phyloP scores from a whole-genome alignment of 805 yeast species.

The Sugiyamaella marilandica region DNA sequence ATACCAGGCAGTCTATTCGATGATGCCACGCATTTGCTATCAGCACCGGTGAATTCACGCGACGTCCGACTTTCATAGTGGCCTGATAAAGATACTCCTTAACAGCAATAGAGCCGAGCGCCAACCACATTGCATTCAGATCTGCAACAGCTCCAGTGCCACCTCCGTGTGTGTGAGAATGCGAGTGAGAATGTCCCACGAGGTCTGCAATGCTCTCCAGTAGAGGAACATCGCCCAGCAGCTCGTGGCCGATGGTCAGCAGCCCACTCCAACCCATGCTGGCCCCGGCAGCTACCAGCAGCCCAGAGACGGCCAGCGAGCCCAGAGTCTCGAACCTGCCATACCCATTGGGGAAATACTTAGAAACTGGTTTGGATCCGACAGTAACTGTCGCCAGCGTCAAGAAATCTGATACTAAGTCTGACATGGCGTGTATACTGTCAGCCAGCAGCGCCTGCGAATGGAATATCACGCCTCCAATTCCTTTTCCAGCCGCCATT shows the following conservation, averaged over 20 bases:
- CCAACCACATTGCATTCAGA: slow-evolving; percentile 95
- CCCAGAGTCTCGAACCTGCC: slow-evolving; percentile 94
- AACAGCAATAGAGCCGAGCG: slow-evolving; percentile 77
- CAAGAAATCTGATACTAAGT: slow-evolving; percentile 81
- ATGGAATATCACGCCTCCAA: slow-evolving; percentile 88
- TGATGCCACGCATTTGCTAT: slow-evolving; percentile 99
- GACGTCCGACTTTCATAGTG: slow-evolving; percentile 73
- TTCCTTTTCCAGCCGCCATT: slow-evolving; percentile 80
- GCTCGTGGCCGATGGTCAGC: slow-evolving; percentile 18
- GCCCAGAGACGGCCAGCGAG: slow-evolving; percentile 78
- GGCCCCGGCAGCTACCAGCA: slow-evolving; percentile 79
- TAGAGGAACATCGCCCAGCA: slow-evolving; percentile 47
- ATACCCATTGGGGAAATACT: slow-evolving; percentile 74
- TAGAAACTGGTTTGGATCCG: slow-evolving; percentile 55
- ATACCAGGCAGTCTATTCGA: slow-evolving; percentile 87
- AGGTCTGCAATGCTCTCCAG: slow-evolving; percentile 12
- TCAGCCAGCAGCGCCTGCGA: slow-evolving; percentile 94
- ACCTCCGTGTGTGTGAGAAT: slow-evolving; percentile 36
- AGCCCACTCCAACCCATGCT: slow-evolving; percentile 75
- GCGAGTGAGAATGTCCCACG: slow-evolving; percentile 26
- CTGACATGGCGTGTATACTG: slow-evolving; percentile 89
- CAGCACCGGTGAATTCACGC: slow-evolving; percentile 78
- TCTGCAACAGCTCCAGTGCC: slow-evolving; percentile 42
- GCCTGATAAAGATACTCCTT: slow-evolving; percentile 86
- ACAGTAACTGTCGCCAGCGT: slow-evolving; percentile 85